phyloP scores from a whole-genome alignment of 1,139 yeast species.

The Geotrichum australiense region DNA sequence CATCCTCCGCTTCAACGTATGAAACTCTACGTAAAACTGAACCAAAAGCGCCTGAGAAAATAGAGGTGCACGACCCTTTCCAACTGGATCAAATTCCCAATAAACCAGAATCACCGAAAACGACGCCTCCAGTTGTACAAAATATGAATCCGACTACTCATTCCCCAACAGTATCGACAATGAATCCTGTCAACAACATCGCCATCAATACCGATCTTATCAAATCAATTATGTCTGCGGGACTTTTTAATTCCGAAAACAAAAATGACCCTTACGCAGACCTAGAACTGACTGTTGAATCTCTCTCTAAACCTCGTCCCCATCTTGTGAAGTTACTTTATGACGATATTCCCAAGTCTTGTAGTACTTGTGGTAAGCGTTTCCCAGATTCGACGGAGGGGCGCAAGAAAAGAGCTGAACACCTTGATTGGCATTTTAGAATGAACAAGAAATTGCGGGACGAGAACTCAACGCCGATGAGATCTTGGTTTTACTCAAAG shows the following conservation, averaged over 20 bases:
- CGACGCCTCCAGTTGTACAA: too few species aligned
- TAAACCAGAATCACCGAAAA: too few species aligned
- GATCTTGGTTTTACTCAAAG: constrained; percentile 78
- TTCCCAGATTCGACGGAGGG: constrained; percentile 62
- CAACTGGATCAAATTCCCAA: too few species aligned
- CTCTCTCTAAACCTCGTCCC: constrained; percentile 31
- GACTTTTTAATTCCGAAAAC: constrained; percentile 6
- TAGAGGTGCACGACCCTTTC: too few species aligned
- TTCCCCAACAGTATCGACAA: too few species aligned
- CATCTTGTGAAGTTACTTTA: constrained; percentile 40
- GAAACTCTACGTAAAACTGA: not conserved
- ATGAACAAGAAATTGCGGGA: constrained; percentile 72
- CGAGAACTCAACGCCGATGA: constrained; percentile 46
- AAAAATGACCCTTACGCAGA: constrained; percentile 13
- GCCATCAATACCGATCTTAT: constrained; percentile 7
- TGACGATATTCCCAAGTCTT: constrained; percentile 64
- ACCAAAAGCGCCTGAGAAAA: too few species aligned
- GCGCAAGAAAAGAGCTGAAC: constrained; percentile 48
- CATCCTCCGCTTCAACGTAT: constrained; percentile 1
- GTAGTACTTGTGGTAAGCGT: constrained; percentile 85
- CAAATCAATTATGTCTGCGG: constrained; percentile 15
- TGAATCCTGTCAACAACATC: too few species aligned
- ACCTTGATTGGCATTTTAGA: constrained; percentile 95
- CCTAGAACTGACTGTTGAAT: constrained; percentile 28
- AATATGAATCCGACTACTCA: too few species aligned